Conservation (phyloP, 148 eudicot genomes). For the Rhododendron henanense region DNA sequence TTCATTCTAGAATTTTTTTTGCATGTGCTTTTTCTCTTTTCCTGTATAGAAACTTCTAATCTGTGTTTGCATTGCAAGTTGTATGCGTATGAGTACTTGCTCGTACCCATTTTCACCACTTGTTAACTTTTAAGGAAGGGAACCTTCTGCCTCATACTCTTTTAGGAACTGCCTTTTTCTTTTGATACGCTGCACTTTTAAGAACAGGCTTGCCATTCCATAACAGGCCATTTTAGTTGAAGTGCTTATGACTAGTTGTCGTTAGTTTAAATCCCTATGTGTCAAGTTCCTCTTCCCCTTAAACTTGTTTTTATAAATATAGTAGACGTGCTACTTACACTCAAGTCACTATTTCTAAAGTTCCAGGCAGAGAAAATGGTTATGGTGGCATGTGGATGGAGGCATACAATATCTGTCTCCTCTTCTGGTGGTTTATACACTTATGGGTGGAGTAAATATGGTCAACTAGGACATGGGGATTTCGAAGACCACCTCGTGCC, state of each 20-base stretch:
- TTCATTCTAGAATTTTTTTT: neutral
- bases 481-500: conserved; percentile 86
- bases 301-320: neutral
- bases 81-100: neutral
- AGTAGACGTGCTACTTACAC: neutral
- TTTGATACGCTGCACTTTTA: neutral
- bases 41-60: neutral
- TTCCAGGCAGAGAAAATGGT: conserved; percentile 71
- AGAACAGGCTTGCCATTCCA: neutral
- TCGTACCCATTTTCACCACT: neutral
- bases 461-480: conserved; percentile 98
- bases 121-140: neutral
- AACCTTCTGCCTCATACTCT: neutral
- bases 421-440: conserved; percentile 74
- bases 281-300: neutral
- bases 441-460: conserved; percentile 98
- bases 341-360: neutral
- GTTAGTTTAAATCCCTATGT: neutral
- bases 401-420: conserved; percentile 90
- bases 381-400: conserved; percentile 96
- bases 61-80: neutral
- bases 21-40: neutral
- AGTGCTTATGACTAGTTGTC: neutral
- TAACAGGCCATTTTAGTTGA: neutral
- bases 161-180: neutral